Evolutionary conservation across 2,329 filamentous ascomycete species (phyloP).

Genomic region (Grosmannia huntii): DNA sequence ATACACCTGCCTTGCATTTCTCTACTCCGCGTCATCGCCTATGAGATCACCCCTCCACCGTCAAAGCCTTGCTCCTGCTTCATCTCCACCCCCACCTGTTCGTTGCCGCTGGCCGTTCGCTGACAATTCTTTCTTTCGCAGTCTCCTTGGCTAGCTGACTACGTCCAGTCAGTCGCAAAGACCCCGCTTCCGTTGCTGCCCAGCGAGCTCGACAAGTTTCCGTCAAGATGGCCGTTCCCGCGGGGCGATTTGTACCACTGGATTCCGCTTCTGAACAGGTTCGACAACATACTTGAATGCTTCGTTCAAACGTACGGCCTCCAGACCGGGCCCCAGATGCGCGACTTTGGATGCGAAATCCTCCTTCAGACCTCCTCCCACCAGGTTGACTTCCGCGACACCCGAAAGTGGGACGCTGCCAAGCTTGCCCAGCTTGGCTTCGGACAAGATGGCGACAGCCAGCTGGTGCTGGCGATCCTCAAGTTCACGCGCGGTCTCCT

Average conservation of each 20-base stretch:
- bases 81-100: slow-evolving; percentile 7
- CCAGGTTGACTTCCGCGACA: slow-evolving; percentile 36
- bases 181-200: slow-evolving; percentile 66
- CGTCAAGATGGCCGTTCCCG: slow-evolving; percentile 86
- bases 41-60: neutral
- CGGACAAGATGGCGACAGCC: slow-evolving; percentile 61
- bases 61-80: neutral
- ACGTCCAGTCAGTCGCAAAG: slow-evolving; percentile 57
- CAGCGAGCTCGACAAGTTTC: slow-evolving; percentile 64
- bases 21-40: neutral
- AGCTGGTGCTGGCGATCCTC: slow-evolving; percentile 68
- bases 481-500: slow-evolving; percentile 78
- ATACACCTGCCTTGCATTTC: neutral
- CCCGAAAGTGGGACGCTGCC: slow-evolving; percentile 31
- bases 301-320: slow-evolving; percentile 74
- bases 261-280: slow-evolving; percentile 88
- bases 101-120: neutral
- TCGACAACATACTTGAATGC: slow-evolving; percentile 74
- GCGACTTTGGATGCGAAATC: slow-evolving; percentile 57
- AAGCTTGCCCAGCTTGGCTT: slow-evolving; percentile 49
- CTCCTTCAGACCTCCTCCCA: slow-evolving; percentile 43
- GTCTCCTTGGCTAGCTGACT: slow-evolving; percentile 80
- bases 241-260: slow-evolving; percentile 95
- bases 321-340: slow-evolving; percentile 64
- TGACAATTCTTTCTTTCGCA: slow-evolving; percentile 25